Evolutionary conservation across 768 basidiomycete species (phyloP).

Genomic region (Trametes cinnabarina): DNA sequence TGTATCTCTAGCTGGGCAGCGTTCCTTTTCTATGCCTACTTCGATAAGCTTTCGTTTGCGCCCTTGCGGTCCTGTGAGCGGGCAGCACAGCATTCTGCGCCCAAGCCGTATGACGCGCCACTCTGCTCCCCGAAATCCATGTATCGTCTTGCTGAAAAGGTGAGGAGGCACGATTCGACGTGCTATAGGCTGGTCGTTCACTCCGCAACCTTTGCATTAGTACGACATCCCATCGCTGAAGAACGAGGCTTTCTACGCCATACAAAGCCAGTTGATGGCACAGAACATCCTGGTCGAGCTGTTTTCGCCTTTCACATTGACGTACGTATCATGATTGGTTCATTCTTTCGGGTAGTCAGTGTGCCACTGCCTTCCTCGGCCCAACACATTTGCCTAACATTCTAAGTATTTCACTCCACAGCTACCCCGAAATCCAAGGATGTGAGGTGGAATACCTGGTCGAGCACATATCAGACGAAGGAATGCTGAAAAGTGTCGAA

Average conservation of each 20-base stretch:
- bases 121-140: constrained; percentile 28
- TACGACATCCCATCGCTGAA: constrained; percentile 15
- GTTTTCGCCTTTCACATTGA: constrained; percentile 20
- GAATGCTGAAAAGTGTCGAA: neutral
- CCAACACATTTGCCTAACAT: no score
- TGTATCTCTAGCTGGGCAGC: constrained; percentile 18
- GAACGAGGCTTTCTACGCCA: constrained; percentile 11
- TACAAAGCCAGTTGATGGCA: constrained; percentile 13
- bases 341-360: no score
- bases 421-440: neutral
- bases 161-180: no score
- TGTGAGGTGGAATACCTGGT: neutral
- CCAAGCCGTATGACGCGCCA: neutral
- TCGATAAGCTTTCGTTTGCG: constrained; percentile 13
- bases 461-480: neutral
- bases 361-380: no score
- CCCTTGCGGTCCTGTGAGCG: constrained; percentile 10
- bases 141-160: constrained; percentile 27
- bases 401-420: no score
- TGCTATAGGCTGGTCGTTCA: no score
- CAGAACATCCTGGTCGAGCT: constrained; percentile 25
- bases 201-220: no score
- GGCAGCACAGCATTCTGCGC: neutral
- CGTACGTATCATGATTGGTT: neutral
- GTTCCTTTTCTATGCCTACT: constrained; percentile 24